Evolutionary conservation across 2,329 filamentous ascomycete species (phyloP), one percentile per base, ranked within the genome.

Genomic region (Sarocladiaceae sp.): DNA sequence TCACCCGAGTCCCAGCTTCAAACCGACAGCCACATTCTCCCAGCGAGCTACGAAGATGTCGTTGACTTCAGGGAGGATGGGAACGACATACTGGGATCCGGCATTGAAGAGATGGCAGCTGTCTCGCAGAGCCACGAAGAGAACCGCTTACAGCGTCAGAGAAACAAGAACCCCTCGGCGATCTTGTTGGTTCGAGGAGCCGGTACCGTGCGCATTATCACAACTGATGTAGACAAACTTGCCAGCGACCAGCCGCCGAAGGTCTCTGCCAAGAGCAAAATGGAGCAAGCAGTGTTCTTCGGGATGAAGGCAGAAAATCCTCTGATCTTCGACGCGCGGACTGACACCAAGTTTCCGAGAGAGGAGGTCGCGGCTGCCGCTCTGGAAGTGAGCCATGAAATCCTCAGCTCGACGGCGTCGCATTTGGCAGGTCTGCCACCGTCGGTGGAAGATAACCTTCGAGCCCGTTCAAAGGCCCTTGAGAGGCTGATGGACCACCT

Each of bases 251-350:
- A 67, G 44, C 71, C 78, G 4, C 80, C 78, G 1, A 65, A 71
- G 51, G 78, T 95, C 13, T 90, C 86, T 1, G 85, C 88, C 6
- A 93, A 88, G 64, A 87, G 82, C 64, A 95, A 93, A 64, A 74
- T 98, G 32, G 88, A 96, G 58, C 90, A 98, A 65, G 90, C 90
- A 2, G 85, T 97, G 1, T 97, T 96, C 65, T 97, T 88, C 59
- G 90, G 90, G 2, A 80, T 80, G 39, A 81, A 86, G 58, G 76
- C 83, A 49, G 81, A 87, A 56, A 97, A 89, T 55, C 85, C 91
- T n/a, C 67, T 98, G n/a, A 82, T 89, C 49, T 88, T 98, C 55
- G 78, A 83, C 33, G 76, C 82, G 33, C 78, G 79, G 50, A 72
- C 78, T 31, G 80, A 82, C 45, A 69, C 83, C 37, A 72, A 75